Conservation (phyloP, 345 rosid genomes). For the Theobroma cacao region DNA sequence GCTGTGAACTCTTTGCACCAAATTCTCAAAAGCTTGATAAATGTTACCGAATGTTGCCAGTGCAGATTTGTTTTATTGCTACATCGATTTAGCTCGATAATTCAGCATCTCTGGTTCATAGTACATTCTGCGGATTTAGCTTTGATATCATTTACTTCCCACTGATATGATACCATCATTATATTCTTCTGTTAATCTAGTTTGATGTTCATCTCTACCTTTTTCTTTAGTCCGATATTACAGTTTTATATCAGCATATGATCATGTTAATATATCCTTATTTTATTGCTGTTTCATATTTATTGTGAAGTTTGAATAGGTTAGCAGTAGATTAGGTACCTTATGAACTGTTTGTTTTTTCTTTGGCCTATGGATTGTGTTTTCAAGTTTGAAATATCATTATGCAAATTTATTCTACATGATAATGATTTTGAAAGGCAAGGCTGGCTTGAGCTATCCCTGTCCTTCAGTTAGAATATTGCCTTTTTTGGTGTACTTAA, state of each 20-base stretch:
- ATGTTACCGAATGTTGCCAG: neutral
- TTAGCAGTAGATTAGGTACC: neutral
- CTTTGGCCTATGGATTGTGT: neutral
- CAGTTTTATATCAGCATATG: neutral
- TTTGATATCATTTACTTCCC: neutral
- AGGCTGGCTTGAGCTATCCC: neutral
- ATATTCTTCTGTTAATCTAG: neutral
- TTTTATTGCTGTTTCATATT: neutral
- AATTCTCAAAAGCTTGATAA: neutral
- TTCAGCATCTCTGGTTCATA: neutral
- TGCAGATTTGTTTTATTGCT: neutral
- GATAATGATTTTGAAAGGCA: neutral
- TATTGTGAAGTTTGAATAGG: neutral
- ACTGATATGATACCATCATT: neutral
- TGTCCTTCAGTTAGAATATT: neutral
- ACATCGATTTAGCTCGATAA: neutral
- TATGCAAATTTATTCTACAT: neutral
- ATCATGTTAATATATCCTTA: neutral
- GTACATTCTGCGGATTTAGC: neutral
- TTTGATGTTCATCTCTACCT: neutral
- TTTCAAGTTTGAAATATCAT: neutral
- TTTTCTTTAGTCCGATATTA: neutral
- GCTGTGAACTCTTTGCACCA: neutral
- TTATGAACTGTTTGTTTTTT: neutral
- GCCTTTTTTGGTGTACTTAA: neutral